Evolutionary conservation across 1,284 basidiomycete genomes (phyloP).

Genomic region (Phellinidium pouzarii): DNA sequence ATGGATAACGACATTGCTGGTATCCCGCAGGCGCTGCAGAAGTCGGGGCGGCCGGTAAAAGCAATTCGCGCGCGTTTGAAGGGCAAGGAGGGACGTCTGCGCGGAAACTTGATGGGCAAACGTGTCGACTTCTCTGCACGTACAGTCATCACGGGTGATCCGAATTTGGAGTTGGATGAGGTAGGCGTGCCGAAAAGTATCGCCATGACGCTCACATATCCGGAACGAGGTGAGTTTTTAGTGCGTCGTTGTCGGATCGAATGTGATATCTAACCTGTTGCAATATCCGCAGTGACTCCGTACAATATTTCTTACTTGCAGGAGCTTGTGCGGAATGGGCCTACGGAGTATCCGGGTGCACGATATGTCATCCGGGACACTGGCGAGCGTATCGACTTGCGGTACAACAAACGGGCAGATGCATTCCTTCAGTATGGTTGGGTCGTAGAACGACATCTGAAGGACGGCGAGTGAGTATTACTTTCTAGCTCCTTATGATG

Average conservation of each 20-base stretch:
- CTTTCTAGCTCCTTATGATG: neutral
- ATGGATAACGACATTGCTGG: conserved; percentile 99
- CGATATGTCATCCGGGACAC: conserved; percentile 97
- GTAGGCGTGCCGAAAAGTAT: conserved; percentile 98
- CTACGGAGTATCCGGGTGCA: conserved; percentile 93
- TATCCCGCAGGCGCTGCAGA: conserved; percentile 95
- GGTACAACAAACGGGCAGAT: conserved; percentile 97
- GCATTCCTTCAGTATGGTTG: conserved; percentile 97
- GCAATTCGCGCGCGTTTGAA: conserved; percentile 97
- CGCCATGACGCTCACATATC: conserved; percentile 96
- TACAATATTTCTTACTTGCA: conserved; percentile 96
- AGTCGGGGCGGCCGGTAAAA: conserved; percentile 96
- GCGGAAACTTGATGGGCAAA: conserved; percentile 99
- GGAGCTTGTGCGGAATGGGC: conserved; percentile 94
- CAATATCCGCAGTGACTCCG: conserved; percentile 79
- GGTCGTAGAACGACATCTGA: conserved; percentile 97
- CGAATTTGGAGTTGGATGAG: conserved; percentile 93
- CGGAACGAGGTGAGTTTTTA: conserved; percentile 76
- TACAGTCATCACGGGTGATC: conserved; percentile 99
- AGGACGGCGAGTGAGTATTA: conserved; percentile 87
- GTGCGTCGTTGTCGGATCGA: neutral
- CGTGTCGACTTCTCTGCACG: conserved; percentile 99
- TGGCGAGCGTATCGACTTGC: conserved; percentile 94
- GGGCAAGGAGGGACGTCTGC: conserved; percentile 96
- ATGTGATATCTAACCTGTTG: conserved; percentile 15